A percentile compares a stretch with the other conserved stretches of the same genome.
phyloP scores from a whole-genome alignment of 306 rosid genomes.

The Vigna reflexopilosa region DNA sequence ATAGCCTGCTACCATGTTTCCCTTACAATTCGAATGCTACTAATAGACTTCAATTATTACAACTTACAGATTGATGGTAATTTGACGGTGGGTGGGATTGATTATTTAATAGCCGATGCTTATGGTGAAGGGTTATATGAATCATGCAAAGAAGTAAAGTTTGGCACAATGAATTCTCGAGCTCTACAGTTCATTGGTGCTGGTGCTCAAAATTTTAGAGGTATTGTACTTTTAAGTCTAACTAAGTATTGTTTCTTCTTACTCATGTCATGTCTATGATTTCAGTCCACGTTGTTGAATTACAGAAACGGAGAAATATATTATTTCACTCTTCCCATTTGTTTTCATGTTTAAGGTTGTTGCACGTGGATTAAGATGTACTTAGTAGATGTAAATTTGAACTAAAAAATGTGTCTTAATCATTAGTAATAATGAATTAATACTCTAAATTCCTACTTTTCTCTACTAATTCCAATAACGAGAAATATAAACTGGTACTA shows the following conservation, averaged over 20 bases:
- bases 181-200: slow-evolving; percentile 86
- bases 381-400: no score
- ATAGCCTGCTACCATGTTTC: slow-evolving; percentile 13
- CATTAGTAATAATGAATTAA: no score
- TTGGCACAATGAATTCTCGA: slow-evolving; percentile 87
- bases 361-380: no score
- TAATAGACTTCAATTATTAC: slow-evolving; percentile 42
- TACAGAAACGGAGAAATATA: slow-evolving; percentile 17
- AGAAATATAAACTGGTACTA: no score
- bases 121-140: slow-evolving; percentile 94
- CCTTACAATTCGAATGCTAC: slow-evolving; percentile 27
- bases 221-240: slow-evolving; percentile 55
- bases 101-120: slow-evolving; percentile 73
- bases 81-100: slow-evolving; percentile 85
- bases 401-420: no score
- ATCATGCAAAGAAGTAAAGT: slow-evolving; percentile 97
- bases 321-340: no score
- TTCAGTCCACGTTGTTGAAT: slow-evolving; percentile 18
- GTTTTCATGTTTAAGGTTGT: no score
- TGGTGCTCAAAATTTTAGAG: slow-evolving; percentile 87
- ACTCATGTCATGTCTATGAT: slow-evolving; percentile 30
- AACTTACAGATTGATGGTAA: slow-evolving; percentile 74
- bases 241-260: slow-evolving; percentile 31
- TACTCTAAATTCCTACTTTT: no score
- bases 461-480: no score